Evolutionary conservation across 176 grass and related monocot species (phyloP), one percentile per base, ranked within the genome.

Genomic region (Cenchrus purpureus): DNA sequence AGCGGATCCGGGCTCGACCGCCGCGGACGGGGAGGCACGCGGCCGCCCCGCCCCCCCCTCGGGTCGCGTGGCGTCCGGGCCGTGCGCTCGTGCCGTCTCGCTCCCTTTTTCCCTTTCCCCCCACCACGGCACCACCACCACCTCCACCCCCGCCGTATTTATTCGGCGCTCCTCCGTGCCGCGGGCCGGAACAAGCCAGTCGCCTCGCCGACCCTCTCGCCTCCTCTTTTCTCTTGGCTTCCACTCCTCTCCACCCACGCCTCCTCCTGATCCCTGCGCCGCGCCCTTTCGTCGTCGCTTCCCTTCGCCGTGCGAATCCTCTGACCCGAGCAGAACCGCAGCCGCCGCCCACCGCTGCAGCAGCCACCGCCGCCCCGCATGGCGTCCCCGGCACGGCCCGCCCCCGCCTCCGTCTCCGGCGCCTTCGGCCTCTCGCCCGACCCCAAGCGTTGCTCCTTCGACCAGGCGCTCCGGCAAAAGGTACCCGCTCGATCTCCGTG

Each of bases 391-490:
- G 86, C 92, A 59, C 86, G 74, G 12, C 92, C 83, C 22, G 64
- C 89, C 2, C 69, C 82, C 15, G 68, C 60, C 8, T 88, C 89
- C 83, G 58, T 76, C 81, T 87, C 89, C 55, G 85, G 54, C 81
- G 46, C 89, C 81, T 91, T 91, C 81, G 89, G 89, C 70, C 77
- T 88, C 10, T 11, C 89, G 69, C 51, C 83, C 51, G 89, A 86
- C 75, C 86, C 76, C 62, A 74, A 86, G 4, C 89, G 89, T 1
- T 91, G 85, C 89, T 87, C 89, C 81, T 84, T 87, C 77, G 85
- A 87, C 85, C 85, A 87, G 34, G 44, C 85, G 85, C 81, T 87
- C 63, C 64, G 85, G 31, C 81, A 82, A 31, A 86, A 91, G 85
- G 89, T 91, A 29, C 19, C 34, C 1, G 13, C 34, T 1, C 64